These are phyloP conservation scores for Chamaecyparis obtusa DNA, from an alignment of 75 land plant genomes.

Conservation along the genomic window DNA sequence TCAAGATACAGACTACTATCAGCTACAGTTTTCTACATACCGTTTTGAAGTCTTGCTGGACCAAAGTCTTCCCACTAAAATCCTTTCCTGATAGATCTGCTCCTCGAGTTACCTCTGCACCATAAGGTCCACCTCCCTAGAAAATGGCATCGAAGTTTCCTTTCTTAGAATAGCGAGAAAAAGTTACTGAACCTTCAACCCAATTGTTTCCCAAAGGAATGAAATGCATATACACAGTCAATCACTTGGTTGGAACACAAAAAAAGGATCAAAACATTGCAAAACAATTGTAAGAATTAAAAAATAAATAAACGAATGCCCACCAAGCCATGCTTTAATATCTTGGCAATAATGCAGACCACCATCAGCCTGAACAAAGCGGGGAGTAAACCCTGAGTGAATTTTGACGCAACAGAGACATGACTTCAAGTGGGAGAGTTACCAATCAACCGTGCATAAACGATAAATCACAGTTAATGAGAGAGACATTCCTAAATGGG, in stretches of 20 bases:
- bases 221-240: not conserved
- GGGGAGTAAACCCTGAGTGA: not conserved
- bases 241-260: not conserved
- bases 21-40: slow-evolving; percentile 28
- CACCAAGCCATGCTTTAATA: not conserved
- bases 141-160: not conserved
- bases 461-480: not conserved
- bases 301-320: not conserved
- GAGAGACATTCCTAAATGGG: not conserved
- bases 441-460: not conserved
- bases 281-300: not conserved
- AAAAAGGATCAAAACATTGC: slow-evolving; percentile 1
- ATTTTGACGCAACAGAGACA: not conserved
- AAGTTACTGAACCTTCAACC: not conserved
- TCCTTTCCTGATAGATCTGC: slow-evolving; percentile 88
- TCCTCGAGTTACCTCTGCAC: slow-evolving; percentile 84
- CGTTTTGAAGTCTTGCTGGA: slow-evolving; percentile 95
- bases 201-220: not conserved
- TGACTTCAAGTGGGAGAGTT: not conserved
- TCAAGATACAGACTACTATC: not conserved
- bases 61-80: slow-evolving; percentile 84
- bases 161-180: not conserved
- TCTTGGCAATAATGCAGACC: not conserved
- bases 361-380: not conserved
- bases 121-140: slow-evolving; percentile 97